phyloP scores from a whole-genome alignment of 129 eudicot genomes.

The Tanacetum coccineum region DNA sequence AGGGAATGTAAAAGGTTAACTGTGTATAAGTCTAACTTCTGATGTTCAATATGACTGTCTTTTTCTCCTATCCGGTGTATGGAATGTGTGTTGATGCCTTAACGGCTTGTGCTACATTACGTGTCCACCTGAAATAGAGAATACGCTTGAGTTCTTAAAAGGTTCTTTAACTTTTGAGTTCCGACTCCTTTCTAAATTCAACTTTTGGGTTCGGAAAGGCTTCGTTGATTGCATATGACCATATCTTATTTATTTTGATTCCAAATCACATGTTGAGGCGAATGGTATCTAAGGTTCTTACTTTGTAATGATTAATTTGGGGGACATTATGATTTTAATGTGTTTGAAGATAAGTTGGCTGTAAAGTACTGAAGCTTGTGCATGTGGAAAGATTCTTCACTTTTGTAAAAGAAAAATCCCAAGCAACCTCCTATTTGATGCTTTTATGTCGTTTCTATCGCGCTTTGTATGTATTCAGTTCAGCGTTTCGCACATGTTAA shows the following conservation, averaged over 20 bases:
- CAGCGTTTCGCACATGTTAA: neutral
- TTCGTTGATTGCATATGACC: neutral
- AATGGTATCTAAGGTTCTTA: conserved; percentile 20
- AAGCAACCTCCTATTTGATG: conserved; percentile 28
- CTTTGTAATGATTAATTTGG: neutral
- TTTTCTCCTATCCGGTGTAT: neutral
- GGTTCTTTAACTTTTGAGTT: neutral
- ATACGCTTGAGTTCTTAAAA: neutral
- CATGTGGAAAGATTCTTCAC: conserved; percentile 28
- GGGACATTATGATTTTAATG: conserved; percentile 6
- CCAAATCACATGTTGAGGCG: conserved; percentile 13
- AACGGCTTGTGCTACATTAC: conserved; percentile 7
- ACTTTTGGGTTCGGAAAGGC: conserved; percentile 5
- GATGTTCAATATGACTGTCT: conserved; percentile 5
- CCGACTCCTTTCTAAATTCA: neutral
- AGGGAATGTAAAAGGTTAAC: conserved; percentile 14
- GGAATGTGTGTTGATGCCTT: neutral
- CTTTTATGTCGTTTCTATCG: conserved; percentile 11
- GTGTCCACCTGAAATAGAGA: neutral
- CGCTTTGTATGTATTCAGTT: neutral
- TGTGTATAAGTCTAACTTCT: conserved; percentile 21
- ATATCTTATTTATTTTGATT: neutral
- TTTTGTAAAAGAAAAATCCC: conserved; percentile 16
- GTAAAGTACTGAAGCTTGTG: conserved; percentile 19
- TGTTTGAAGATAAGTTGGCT: conserved; percentile 13